Base-by-base conservation (phyloP, 371 early-diverging fungal genomes). In the Syncephalastrum sp. region DNA sequence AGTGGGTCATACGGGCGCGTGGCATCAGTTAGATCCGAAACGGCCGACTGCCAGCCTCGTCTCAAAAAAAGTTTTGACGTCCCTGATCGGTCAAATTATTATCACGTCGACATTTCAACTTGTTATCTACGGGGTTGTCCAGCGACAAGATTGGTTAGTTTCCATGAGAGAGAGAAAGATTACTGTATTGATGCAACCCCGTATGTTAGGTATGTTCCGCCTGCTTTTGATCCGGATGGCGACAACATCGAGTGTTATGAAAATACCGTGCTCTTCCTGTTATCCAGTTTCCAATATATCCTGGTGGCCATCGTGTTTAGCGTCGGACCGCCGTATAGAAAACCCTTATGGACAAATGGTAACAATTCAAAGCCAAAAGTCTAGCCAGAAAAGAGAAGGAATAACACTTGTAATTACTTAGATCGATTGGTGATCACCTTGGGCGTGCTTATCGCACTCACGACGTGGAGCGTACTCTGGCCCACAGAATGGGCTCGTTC, bases 31-130 rank as follows among this genome's bases (percentile, higher is more conserved):
- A 21, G 68, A 83, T 56, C 78, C 75, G 1, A 93, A 91, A 66
- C 82, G 91, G 16, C 99, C 99, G 0, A 96, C 98, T 0, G 96
- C 97, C n/a, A 91, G 84, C 51, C 77, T 99, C 24, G 87, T 96
- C 23, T 91, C 92, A 25, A 90, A 87, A 60, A 91, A 89, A 53
- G 96, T 99, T 0, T 74, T 98, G 58, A 87, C 91, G 2, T 93
- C 94, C 14, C 77, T 98, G 19, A 79, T 94, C 57, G 96, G 96
- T 21, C 94, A 97, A 63, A 89, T 94, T 47, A 19, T 87, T 13
- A 80, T 99, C 17, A 88, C 88, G 47, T 84, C 89, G 5, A 53
- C 67, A 16, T 88, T 96, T 62, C 98, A 98, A 69, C 61, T 87
- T 13, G 60, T 73, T 13, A 57, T 90, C n/a, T 95, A 89, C 61